Percentiles rank a stretch among this genome's conserved stretches.
Evolutionary conservation across 345 rosid genomes (phyloP).

Genomic region (Gossypium mustelinum): DNA sequence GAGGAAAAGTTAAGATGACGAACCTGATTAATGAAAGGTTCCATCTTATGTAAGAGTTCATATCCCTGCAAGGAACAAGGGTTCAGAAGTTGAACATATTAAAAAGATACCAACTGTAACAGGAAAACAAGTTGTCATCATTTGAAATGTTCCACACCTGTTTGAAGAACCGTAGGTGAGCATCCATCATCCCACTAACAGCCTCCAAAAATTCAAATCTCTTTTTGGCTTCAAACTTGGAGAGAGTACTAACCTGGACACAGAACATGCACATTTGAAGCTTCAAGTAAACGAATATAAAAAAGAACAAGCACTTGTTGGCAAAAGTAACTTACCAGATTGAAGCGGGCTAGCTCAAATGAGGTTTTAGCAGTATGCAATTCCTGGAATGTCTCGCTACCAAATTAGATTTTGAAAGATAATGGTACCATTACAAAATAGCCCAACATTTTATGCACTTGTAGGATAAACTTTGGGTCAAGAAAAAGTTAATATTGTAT

Average conservation of each 20-base stretch:
- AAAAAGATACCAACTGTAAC: not conserved
- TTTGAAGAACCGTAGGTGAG: constrained; percentile 68
- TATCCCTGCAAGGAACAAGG: constrained; percentile 46
- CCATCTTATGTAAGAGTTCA: constrained; percentile 72
- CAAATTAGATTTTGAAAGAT: constrained; percentile 39
- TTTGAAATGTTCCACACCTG: constrained; percentile 39
- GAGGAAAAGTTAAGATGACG: constrained; percentile 8
- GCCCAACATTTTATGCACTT: constrained; percentile 16
- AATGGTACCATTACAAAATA: constrained; percentile 25
- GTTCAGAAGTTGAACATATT: constrained; percentile 10
- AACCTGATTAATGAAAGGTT: constrained; percentile 79
- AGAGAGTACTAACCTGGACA: constrained; percentile 59
- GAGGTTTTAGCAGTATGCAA: constrained; percentile 54
- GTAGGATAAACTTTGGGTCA: constrained; percentile 9
- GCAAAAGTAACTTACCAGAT: constrained; percentile 37
- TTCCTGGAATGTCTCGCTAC: constrained; percentile 61
- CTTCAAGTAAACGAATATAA: not conserved
- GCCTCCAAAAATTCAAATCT: constrained; percentile 67
- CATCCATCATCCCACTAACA: constrained; percentile 68
- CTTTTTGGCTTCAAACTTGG: constrained; percentile 62
- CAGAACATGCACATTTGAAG: constrained; percentile 6
- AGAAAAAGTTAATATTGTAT: constrained; percentile 12
- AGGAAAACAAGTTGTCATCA: constrained; percentile 9
- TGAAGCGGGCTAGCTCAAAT: constrained; percentile 73
- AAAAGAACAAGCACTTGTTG: not conserved